A percentile compares a stretch with the other conserved stretches of the same genome.
Conservation (phyloP, 2,329 filamentous ascomycete species). For the Aspergillus latus region DNA sequence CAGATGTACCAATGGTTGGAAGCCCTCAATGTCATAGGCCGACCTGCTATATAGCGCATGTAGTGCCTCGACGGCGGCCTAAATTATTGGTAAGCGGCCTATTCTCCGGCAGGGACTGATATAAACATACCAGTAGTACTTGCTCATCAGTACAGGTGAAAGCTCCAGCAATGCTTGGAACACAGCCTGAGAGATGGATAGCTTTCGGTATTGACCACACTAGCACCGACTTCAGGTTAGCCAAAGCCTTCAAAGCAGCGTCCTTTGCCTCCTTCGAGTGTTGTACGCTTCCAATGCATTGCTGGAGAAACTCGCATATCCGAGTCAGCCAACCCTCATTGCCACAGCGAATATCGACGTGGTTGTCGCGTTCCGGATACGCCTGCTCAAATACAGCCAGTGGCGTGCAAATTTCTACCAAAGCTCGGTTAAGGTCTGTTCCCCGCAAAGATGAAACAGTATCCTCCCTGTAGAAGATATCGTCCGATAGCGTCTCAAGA, state of each 20-base stretch:
- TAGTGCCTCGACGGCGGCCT: slow-evolving; percentile 80
- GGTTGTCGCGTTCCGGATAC: slow-evolving; percentile 70
- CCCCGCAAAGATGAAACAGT: slow-evolving; percentile 79
- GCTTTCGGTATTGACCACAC: slow-evolving; percentile 86
- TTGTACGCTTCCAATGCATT: slow-evolving; percentile 68
- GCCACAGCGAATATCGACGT: slow-evolving; percentile 69
- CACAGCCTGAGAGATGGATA: slow-evolving; percentile 68
- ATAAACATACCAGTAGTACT: slow-evolving; percentile 66
- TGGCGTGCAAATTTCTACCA: slow-evolving; percentile 92
- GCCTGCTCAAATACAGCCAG: slow-evolving; percentile 70
- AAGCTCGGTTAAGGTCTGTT: slow-evolving; percentile 78
- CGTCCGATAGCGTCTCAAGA: slow-evolving; percentile 91
- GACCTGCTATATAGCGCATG: slow-evolving; percentile 76
- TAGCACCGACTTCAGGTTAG: slow-evolving; percentile 75
- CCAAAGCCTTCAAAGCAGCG: slow-evolving; percentile 74
- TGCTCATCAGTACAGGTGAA: slow-evolving; percentile 69
- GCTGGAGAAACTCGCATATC: slow-evolving; percentile 69
- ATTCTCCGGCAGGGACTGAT: slow-evolving; percentile 2
- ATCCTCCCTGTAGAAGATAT: slow-evolving; percentile 90
- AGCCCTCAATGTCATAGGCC: slow-evolving; percentile 74
- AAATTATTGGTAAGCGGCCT: slow-evolving; percentile 13
- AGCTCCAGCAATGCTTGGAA: slow-evolving; percentile 68
- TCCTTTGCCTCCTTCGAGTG: slow-evolving; percentile 66
- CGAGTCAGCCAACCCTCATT: slow-evolving; percentile 85
- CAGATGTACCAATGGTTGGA: slow-evolving; percentile 72